phyloP scores from a whole-genome alignment of 2,329 filamentous ascomycete genomes.

The Dactylellina cionopaga region DNA sequence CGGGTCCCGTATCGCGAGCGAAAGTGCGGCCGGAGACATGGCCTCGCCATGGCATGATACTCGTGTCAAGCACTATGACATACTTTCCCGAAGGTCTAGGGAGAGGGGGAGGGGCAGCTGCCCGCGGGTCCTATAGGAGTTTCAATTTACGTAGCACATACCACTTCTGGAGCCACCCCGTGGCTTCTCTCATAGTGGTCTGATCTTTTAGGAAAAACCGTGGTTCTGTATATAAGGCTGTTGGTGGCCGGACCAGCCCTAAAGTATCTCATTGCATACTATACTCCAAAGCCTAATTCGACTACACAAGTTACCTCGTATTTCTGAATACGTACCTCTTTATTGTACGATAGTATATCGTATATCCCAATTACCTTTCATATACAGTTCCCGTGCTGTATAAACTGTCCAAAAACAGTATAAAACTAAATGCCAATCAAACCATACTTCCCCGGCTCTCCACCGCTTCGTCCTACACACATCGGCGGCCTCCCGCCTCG shows the following conservation, averaged over 20 bases:
- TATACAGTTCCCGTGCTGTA: conserved; percentile 34
- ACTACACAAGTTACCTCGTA: conserved; percentile 44
- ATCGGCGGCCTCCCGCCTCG: conserved; percentile 33
- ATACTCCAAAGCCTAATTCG: conserved; percentile 51
- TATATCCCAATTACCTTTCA: conserved; percentile 13
- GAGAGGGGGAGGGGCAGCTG: conserved; percentile 34
- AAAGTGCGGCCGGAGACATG: conserved; percentile 29
- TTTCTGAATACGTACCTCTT: conserved; percentile 1
- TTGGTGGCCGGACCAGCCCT: conserved; percentile 27
- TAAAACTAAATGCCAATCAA: conserved; percentile 50
- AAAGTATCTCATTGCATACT: conserved; percentile 42
- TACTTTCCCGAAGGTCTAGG: conserved; percentile 35
- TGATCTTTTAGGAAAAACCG: conserved; percentile 40
- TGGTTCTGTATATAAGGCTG: conserved; percentile 52
- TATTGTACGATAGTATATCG: conserved; percentile 21
- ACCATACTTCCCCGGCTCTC: conserved; percentile 36
- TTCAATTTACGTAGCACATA: conserved; percentile 2
- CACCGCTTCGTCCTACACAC: conserved; percentile 42
- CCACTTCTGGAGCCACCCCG: conserved; percentile 15
- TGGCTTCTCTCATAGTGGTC: conserved; percentile 44
- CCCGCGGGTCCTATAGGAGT: conserved; percentile 22
- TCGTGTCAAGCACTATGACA: conserved; percentile 45
- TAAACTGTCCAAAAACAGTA: background rate
- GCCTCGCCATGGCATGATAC: conserved; percentile 51
- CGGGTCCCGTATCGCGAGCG: background rate